These are phyloP conservation scores for Tolypocladium tundrense DNA, from an alignment of 2,329 filamentous ascomycete genomes.

Conservation along the genomic window DNA sequence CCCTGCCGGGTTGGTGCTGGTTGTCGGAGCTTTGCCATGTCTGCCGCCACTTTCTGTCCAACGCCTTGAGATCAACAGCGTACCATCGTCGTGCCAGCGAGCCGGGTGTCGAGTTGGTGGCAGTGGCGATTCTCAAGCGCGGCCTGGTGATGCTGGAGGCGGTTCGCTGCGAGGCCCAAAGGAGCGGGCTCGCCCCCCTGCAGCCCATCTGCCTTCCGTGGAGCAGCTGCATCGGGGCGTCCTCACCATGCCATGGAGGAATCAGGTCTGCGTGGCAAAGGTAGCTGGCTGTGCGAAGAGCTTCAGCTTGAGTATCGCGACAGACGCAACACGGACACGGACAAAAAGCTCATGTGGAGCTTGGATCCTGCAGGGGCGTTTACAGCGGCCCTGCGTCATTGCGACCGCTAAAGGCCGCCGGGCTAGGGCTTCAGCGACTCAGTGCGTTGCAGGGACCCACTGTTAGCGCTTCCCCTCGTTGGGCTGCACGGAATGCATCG, in stretches of 20 bases:
- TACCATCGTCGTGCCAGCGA: conserved; percentile 21
- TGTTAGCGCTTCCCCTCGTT: background rate
- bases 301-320: background rate
- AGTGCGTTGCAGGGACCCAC: background rate
- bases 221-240: conserved; percentile 16
- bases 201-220: conserved; percentile 13
- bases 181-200: conserved; percentile 5
- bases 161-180: conserved; percentile 2
- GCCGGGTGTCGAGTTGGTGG: background rate
- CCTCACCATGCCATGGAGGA: conserved; percentile 10
- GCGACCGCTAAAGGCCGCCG: background rate
- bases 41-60: conserved; percentile 41
- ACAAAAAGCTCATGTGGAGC: background rate
- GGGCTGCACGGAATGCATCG: background rate
- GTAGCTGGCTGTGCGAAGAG: background rate
- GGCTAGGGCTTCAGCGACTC: background rate
- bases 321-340: background rate
- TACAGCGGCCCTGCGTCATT: background rate
- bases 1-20: conserved; percentile 6
- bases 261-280: background rate
- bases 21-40: conserved; percentile 25
- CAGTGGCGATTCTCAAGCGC: background rate
- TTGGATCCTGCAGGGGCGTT: background rate
- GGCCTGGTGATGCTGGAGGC: background rate
- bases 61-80: conserved; percentile 34